phyloP scores from a whole-genome alignment of 306 rosid genomes.

The Cyclanthera cordifolia region DNA sequence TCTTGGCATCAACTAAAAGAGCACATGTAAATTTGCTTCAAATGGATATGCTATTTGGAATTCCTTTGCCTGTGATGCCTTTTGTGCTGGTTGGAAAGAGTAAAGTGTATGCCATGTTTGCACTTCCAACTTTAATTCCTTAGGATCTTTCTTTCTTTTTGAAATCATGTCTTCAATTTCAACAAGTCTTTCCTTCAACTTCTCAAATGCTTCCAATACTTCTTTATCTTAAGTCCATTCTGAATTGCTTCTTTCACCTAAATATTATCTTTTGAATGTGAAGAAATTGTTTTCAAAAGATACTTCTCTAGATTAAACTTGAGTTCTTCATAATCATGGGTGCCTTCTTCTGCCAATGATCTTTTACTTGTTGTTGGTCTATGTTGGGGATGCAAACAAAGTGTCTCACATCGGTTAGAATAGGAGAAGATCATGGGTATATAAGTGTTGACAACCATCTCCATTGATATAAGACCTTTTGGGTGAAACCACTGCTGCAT shows the following conservation, averaged over 20 bases:
- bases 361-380: constrained; percentile 24
- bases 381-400: no score
- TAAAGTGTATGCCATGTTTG: constrained; percentile 46
- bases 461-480: no score
- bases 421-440: no score
- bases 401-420: no score
- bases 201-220: constrained; percentile 32
- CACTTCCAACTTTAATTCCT: constrained; percentile 42
- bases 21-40: no score
- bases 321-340: constrained; percentile 35
- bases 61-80: constrained; percentile 53
- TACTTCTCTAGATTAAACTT: constrained; percentile 34
- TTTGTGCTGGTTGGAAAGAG: constrained; percentile 35
- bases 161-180: constrained; percentile 29
- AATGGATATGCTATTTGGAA: constrained; percentile 56
- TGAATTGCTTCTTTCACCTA: constrained; percentile 42
- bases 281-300: constrained; percentile 38
- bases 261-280: constrained; percentile 26
- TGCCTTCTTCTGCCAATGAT: constrained; percentile 37
- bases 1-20: no score
- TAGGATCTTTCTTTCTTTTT: constrained; percentile 32
- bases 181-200: constrained; percentile 29
- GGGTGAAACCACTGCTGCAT: constrained; percentile 47
- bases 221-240: constrained; percentile 49
- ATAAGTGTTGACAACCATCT: no score